phyloP scores from a whole-genome alignment of 495 filamentous ascomycete genomes.

The Podospora didyma region DNA sequence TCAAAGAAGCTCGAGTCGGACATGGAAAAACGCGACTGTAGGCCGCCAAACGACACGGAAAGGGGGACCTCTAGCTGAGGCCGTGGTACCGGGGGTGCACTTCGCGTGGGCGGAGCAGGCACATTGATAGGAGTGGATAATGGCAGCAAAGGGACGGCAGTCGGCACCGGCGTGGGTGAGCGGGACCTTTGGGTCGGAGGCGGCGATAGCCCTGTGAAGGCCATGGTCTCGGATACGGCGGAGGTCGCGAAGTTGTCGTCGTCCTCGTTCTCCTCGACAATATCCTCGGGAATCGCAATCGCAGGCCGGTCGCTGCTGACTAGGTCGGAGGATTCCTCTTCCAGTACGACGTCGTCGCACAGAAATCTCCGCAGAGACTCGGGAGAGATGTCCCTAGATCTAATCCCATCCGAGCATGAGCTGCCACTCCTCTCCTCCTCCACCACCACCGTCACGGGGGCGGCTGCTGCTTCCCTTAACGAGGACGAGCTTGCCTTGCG shows the following conservation, averaged over 20 bases:
- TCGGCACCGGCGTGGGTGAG: constrained; percentile 22
- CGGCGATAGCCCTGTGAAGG: constrained; percentile 44
- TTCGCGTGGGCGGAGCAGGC: constrained; percentile 7
- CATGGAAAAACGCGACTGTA: constrained; percentile 10
- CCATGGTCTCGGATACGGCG: constrained; percentile 37
- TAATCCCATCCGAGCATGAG: constrained; percentile 31
- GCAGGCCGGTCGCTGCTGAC: constrained; percentile 14
- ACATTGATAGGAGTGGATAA: neutral
- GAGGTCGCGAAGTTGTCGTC: constrained; percentile 53
- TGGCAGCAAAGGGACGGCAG: neutral
- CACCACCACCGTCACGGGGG: neutral
- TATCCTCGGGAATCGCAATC: constrained; percentile 47
- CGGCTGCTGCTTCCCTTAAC: constrained; percentile 12
- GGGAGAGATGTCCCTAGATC: constrained; percentile 45
- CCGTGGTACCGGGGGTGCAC: constrained; percentile 11
- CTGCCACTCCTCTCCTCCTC: constrained; percentile 28
- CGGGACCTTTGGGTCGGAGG: constrained; percentile 39
- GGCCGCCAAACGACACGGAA: too few species aligned
- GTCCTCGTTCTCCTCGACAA: constrained; percentile 50
- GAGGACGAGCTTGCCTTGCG: constrained; percentile 32
- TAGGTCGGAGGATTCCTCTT: constrained; percentile 12
- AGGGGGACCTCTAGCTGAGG: neutral
- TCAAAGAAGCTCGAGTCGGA: constrained; percentile 11
- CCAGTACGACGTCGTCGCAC: constrained; percentile 29
- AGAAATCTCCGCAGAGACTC: constrained; percentile 44